Conservation (phyloP, 257 asterid species). For the Eucommia ulmoides region DNA sequence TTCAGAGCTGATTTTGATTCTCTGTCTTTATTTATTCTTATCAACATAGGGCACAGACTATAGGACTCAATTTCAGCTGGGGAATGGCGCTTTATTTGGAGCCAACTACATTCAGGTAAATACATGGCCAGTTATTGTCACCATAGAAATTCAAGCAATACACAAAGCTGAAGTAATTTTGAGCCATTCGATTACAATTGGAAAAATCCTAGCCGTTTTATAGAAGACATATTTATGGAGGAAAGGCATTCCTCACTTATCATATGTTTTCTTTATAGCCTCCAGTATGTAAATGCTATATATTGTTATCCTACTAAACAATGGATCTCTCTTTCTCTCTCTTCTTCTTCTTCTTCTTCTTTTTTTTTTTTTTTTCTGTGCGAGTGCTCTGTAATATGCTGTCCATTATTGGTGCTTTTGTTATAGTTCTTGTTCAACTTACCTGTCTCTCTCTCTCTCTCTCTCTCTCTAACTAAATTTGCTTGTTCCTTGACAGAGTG, state of each 20-base stretch:
- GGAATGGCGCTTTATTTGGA: constrained; percentile 78
- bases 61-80: constrained; percentile 78
- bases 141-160: not conserved
- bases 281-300: not conserved
- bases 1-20: not conserved
- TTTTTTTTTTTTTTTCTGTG: not conserved
- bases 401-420: no score
- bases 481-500: constrained; percentile 45
- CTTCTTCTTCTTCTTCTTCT: not conserved
- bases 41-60: constrained; percentile 63
- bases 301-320: not conserved
- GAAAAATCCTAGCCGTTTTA: not conserved
- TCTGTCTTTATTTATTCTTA: constrained; percentile 5
- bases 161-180: not conserved
- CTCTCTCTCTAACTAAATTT: no score
- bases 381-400: not conserved
- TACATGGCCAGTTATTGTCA: not conserved
- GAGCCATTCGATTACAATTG: not conserved
- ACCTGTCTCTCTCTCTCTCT: no score
- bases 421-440: no score
- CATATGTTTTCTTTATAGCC: not conserved
- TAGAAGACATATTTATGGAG: not conserved
- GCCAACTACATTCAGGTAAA: constrained; percentile 91
- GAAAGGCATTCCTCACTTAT: not conserved
- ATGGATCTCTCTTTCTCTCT: not conserved